A percentile compares a stretch with the other conserved stretches of the same genome.
Evolutionary conservation across 352 stramenopile genomes (phyloP).

Genomic region (Salisapilia sapeloensis): DNA sequence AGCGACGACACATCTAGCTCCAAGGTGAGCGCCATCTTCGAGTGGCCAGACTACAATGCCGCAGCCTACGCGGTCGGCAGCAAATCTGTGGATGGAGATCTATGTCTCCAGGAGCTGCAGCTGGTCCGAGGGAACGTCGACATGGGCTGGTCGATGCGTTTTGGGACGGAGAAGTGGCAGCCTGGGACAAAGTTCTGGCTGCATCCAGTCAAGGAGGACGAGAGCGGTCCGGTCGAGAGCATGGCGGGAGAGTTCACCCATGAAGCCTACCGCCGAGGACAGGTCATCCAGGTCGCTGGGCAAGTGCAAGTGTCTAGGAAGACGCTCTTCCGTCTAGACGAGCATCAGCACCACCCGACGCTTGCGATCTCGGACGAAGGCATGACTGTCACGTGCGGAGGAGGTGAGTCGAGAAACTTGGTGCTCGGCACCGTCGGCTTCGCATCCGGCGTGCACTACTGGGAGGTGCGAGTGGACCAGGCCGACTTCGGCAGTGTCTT

Average conservation of each 20-base stretch:
- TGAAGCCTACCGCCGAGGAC: constrained; percentile 26
- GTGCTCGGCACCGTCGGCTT: constrained; percentile 77
- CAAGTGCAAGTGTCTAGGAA: constrained; percentile 46
- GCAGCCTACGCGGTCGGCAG: constrained; percentile 46
- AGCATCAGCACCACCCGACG: constrained; percentile 61
- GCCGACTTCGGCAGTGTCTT: constrained; percentile 96
- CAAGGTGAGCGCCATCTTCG: constrained; percentile 48
- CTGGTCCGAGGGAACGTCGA: constrained; percentile 64
- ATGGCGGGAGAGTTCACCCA: constrained; percentile 44
- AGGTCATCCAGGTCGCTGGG: constrained; percentile 44
- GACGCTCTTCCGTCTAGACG: constrained; percentile 76
- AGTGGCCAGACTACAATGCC: constrained; percentile 73
- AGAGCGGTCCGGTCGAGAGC: constrained; percentile 8
- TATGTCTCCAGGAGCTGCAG: constrained; percentile 70
- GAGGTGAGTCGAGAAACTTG: constrained; percentile 73
- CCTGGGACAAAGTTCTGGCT: constrained; percentile 74
- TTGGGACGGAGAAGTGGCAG: constrained; percentile 77
- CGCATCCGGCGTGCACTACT: constrained; percentile 91
- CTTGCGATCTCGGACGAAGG: constrained; percentile 60
- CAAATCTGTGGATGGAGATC: constrained; percentile 23
- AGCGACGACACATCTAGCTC: constrained; percentile 1
- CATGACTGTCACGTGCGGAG: constrained; percentile 64
- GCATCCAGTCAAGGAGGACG: constrained; percentile 3
- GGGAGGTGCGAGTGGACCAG: constrained; percentile 95
- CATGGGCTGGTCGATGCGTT: constrained; percentile 78